Conservation (phyloP, 139 green algal species). For the Chlamydomonas sphaeroides region DNA sequence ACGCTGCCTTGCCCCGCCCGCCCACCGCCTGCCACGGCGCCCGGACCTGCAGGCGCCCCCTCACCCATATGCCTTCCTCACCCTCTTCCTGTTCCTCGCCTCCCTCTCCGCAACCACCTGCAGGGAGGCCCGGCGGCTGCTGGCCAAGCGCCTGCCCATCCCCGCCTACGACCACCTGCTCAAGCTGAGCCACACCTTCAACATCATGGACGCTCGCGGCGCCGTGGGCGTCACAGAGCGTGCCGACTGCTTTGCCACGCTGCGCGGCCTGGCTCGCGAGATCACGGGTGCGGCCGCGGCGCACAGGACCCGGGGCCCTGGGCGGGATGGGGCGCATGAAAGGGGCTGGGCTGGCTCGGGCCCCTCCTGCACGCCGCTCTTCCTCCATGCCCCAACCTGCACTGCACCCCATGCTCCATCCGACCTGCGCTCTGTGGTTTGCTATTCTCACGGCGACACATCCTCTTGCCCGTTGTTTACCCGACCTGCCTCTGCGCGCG, state of each 20-base stretch:
- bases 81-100: not conserved
- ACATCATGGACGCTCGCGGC: conserved; percentile 95
- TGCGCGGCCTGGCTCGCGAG: conserved; percentile 84
- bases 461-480: too few relatives aligned
- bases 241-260: conserved; percentile 90
- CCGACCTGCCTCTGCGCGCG: too few relatives aligned
- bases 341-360: too few relatives aligned
- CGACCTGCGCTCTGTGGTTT: too few relatives aligned
- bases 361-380: too few relatives aligned
- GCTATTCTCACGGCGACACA: too few relatives aligned
- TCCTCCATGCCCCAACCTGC: too few relatives aligned
- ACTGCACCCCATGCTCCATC: too few relatives aligned
- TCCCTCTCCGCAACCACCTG: not conserved
- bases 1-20: not conserved
- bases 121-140: conserved; percentile 84
- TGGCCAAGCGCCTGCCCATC: conserved; percentile 91
- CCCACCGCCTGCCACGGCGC: not conserved
- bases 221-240: conserved; percentile 96
- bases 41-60: too few relatives aligned
- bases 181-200: conserved; percentile 98
- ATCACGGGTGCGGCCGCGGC: conserved; percentile 64
- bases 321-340: too few relatives aligned
- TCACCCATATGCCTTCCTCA: too few relatives aligned
- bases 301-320: too few relatives aligned
- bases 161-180: conserved; percentile 98